Evolutionary conservation across 345 rosid species (phyloP), one percentile per base, ranked within the genome.

Genomic region (Garcia nutans): DNA sequence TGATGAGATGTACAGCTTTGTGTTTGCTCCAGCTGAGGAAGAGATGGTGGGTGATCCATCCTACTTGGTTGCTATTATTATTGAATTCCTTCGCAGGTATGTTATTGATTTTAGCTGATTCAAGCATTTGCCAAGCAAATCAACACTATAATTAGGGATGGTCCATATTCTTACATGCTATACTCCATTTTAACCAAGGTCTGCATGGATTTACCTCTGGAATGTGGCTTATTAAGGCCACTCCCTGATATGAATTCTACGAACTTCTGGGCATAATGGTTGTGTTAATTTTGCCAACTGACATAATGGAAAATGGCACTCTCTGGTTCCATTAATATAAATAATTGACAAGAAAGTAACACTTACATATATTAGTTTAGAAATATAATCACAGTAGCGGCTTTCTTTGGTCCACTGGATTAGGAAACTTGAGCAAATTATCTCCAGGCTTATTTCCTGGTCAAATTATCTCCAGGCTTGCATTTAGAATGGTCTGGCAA

Each of bases 81-180:
- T 91, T 1, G 98, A 96, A 87, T 90, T 92, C 86, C 88, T 93
- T 49, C 94, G 91, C 74, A 87, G 98, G 99, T 96, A 89, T 66
- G 80, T 20, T 52, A 60, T 57, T 66, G 15, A 37, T 75, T 71
- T 13, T 33, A 68, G 59, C 16, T 79, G 20, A 50, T 79, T 49
- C 56, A 70, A 37, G 68, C 42, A 60, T 59, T 33, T 73, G 67
- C 22, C 61, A n/a, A 33, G 13, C 9, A 59, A 45, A 37, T 6
- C 41, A 37, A 31, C 37, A 11, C 44, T 50, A 8, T 52, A 44
- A 65, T 16, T 54, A 56, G 33, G 63, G n/a, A 49, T 26, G 17
- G 73, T 26, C 42, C n/a, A 41, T n/a, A 33, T n/a, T 37, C 65
- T 16, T 33, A 54, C 37, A 6, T 65, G 49, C 52, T 33, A 16